These are phyloP conservation scores for Cyamopsis tetragonoloba DNA, from an alignment of 306 rosid genomes.

Conservation along the genomic window DNA sequence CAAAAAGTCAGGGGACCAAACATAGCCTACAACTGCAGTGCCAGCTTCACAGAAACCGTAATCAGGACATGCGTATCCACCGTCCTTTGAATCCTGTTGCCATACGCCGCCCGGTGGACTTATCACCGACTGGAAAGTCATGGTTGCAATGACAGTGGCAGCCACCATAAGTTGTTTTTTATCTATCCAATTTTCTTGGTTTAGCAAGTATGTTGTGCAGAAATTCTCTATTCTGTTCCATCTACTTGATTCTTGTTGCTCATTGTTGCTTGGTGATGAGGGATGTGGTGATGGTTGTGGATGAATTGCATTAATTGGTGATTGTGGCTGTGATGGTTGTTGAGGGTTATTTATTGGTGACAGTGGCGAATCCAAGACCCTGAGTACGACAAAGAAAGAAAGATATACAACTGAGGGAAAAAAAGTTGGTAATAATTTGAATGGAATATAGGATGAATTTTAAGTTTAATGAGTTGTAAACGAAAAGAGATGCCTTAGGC, in stretches of 20 bases:
- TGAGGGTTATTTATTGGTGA: too few relatives aligned
- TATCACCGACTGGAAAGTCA: slow-evolving; percentile 33
- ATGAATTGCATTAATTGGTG: background rate
- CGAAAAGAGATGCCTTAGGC: too few relatives aligned
- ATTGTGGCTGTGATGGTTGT: background rate
- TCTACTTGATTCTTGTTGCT: background rate
- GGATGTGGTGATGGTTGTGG: background rate
- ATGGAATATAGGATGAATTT: too few relatives aligned
- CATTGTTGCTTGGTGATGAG: background rate
- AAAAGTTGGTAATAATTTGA: too few relatives aligned
- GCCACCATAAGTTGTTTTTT: slow-evolving; percentile 28
- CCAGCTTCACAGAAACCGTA: slow-evolving; percentile 30
- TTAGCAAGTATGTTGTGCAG: slow-evolving; percentile 5
- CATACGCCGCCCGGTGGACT: slow-evolving; percentile 44
- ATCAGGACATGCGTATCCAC: background rate
- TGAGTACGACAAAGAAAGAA: too few relatives aligned
- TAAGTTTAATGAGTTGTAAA: too few relatives aligned
- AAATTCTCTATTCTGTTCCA: slow-evolving; percentile 14
- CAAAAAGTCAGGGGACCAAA: background rate
- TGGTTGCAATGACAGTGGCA: slow-evolving; percentile 37
- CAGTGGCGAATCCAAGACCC: too few relatives aligned
- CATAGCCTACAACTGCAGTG: slow-evolving; percentile 23
- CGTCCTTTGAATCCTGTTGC: background rate
- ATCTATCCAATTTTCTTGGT: slow-evolving; percentile 21
- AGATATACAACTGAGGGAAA: too few relatives aligned